Conservation (phyloP, 2,329 filamentous ascomycete genomes). For the Penicillium sp. region DNA sequence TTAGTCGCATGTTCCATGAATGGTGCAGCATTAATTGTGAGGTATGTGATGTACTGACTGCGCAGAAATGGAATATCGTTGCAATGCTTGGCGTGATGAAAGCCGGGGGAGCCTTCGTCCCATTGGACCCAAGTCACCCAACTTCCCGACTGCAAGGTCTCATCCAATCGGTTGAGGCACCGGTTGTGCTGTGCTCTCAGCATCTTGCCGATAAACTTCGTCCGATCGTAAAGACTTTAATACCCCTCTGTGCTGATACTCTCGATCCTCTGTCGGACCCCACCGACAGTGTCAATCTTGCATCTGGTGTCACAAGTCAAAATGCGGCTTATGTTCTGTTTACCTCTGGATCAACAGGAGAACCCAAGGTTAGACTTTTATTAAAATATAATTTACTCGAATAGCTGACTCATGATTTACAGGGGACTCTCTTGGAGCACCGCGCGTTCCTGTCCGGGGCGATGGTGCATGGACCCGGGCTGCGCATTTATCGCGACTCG, state of each 20-base stretch:
- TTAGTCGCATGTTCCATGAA: constrained; percentile 15
- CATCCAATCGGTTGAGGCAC: constrained; percentile 31
- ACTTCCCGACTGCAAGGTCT: constrained; percentile 35
- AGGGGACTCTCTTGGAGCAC: constrained; percentile 64
- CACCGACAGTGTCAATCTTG: constrained; percentile 11
- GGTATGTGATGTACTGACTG: constrained; percentile 3
- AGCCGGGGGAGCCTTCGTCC: constrained; percentile 42
- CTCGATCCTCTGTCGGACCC: constrained; percentile 22
- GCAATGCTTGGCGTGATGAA: constrained; percentile 42
- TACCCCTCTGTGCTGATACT: constrained; percentile 27
- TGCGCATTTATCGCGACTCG: constrained; percentile 50
- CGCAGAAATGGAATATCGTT: constrained; percentile 41
- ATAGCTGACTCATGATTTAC: constrained; percentile 6
- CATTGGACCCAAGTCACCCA: constrained; percentile 41
- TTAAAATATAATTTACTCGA: neutral
- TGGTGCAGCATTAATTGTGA: no score
- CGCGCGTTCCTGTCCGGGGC: constrained; percentile 56
- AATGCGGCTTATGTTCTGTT: constrained; percentile 57
- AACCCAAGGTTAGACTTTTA: constrained; percentile 44
- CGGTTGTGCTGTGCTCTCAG: constrained; percentile 33
- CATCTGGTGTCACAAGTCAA: constrained; percentile 25
- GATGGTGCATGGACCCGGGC: constrained; percentile 49
- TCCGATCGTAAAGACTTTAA: constrained; percentile 22
- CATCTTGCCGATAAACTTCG: constrained; percentile 20
- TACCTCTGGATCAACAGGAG: constrained; percentile 55